phyloP scores from a whole-genome alignment of 371 early-diverging fungal genomes.

The Antonospora locustae region DNA sequence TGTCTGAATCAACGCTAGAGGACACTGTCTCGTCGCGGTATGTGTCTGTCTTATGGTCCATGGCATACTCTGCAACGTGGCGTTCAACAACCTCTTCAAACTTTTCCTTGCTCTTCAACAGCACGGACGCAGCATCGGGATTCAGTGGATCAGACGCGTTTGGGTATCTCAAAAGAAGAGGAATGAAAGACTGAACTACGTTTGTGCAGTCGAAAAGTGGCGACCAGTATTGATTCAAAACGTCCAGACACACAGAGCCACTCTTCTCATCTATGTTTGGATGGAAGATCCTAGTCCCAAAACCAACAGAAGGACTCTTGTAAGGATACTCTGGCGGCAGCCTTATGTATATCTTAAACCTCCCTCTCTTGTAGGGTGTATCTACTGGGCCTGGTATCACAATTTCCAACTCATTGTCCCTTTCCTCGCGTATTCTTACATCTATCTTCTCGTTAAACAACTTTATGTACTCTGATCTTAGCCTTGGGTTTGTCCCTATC shows the following conservation, averaged over 20 bases:
- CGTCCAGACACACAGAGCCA: constrained; percentile 93
- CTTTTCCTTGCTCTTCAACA: constrained; percentile 73
- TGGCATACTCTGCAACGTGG: constrained; percentile 46
- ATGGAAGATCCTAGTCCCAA: constrained; percentile 94
- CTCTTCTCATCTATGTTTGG: constrained; percentile 98
- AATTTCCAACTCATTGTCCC: constrained; percentile 38
- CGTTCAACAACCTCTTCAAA: constrained; percentile 60
- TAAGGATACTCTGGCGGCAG: constrained; percentile 95
- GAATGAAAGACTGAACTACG: constrained; percentile 89
- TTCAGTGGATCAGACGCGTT: constrained; percentile 97
- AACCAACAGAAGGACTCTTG: constrained; percentile 94
- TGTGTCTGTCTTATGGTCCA: constrained; percentile 8
- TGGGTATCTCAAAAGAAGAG: constrained; percentile 86
- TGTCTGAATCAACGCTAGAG: not conserved
- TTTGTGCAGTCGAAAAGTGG: constrained; percentile 79
- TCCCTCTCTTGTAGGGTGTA: constrained; percentile 76
- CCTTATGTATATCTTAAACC: constrained; percentile 90
- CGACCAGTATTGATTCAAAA: constrained; percentile 97
- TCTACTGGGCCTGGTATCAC: constrained; percentile 49
- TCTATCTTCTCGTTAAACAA: constrained; percentile 40
- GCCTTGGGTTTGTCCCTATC: constrained; percentile 22
- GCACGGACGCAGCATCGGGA: constrained; percentile 86
- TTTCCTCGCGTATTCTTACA: constrained; percentile 27
- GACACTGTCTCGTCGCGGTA: constrained; percentile 8
- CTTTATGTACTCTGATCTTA: constrained; percentile 42